These are phyloP conservation scores for Aspergillus puulaauensis DNA, from an alignment of 2,329 filamentous ascomycete species.

Conservation along the genomic window DNA sequence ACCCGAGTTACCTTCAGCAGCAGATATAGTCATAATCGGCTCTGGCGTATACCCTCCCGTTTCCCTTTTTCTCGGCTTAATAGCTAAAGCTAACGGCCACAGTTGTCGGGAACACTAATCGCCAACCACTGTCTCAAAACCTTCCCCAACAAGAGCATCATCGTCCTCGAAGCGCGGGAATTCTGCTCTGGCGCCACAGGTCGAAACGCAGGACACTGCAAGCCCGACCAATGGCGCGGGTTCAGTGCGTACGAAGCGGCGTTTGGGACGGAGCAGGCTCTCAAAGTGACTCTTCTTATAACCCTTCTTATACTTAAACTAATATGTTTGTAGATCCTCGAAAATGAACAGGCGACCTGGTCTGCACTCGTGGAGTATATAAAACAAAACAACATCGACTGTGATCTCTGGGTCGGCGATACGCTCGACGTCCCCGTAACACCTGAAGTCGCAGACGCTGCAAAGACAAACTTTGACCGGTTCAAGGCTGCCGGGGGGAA, in stretches of 20 bases:
- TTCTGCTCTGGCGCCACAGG: constrained; percentile 3
- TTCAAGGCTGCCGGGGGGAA: neutral
- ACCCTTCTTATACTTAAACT: neutral
- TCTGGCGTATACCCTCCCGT: neutral
- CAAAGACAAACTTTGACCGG: neutral
- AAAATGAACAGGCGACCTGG: constrained; percentile 3
- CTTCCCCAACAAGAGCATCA: neutral
- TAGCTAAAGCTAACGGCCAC: neutral
- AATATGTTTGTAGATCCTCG: neutral
- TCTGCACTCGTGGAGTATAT: neutral
- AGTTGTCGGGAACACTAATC: neutral
- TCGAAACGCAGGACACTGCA: constrained; percentile 1
- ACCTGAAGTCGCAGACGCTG: neutral
- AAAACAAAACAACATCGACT: constrained; percentile 3
- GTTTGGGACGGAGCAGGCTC: constrained; percentile 2
- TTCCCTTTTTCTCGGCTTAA: no score
- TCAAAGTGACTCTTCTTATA: neutral
- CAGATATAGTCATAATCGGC: constrained; percentile 2
- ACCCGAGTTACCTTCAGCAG: neutral
- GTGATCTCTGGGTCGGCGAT: constrained; percentile 7
- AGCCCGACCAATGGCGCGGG: constrained; percentile 5
- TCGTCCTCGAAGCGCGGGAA: neutral
- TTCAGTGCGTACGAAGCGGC: neutral
- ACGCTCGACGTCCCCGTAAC: constrained; percentile 4
- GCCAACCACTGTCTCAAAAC: neutral